phyloP scores from a whole-genome alignment of 345 rosid genomes.

The Abelmoschus esculentus region DNA sequence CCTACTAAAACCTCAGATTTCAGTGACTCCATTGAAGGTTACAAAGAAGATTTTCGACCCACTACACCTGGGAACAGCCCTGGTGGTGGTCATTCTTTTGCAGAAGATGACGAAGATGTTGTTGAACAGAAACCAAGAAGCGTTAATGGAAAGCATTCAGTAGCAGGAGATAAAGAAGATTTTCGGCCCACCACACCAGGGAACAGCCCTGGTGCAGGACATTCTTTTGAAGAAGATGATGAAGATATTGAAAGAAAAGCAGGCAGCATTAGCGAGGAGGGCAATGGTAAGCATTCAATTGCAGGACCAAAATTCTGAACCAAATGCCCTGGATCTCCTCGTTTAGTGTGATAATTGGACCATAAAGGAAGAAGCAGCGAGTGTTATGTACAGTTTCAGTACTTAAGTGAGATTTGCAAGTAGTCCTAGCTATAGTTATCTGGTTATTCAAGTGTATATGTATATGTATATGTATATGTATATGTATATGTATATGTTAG shows the following conservation, averaged over 20 bases:
- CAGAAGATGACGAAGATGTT: background rate
- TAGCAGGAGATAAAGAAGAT: slow-evolving; percentile 20
- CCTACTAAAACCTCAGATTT: background rate
- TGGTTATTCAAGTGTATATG: too few relatives aligned
- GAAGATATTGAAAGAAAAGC: background rate
- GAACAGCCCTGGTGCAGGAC: slow-evolving; percentile 28
- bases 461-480: too few relatives aligned
- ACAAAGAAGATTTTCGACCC: slow-evolving; percentile 20
- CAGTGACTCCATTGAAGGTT: background rate
- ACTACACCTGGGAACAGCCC: slow-evolving; percentile 40
- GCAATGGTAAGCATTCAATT: slow-evolving; percentile 10
- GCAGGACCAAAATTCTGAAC: slow-evolving; percentile 12
- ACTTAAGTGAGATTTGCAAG: too few relatives aligned
- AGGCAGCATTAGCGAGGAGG: background rate
- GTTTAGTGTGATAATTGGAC: background rate
- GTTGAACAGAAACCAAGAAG: background rate
- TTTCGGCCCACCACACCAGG: slow-evolving; percentile 37
- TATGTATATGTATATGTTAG: too few relatives aligned
- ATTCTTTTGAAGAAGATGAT: background rate
- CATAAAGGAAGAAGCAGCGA: background rate
- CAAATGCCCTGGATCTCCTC: background rate
- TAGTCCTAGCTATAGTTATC: too few relatives aligned
- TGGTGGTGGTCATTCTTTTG: slow-evolving; percentile 24
- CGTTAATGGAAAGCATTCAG: slow-evolving; percentile 7
- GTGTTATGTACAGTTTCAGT: background rate